Conservation (phyloP, 306 rosid genomes). For the Astragalus membranaceus region DNA sequence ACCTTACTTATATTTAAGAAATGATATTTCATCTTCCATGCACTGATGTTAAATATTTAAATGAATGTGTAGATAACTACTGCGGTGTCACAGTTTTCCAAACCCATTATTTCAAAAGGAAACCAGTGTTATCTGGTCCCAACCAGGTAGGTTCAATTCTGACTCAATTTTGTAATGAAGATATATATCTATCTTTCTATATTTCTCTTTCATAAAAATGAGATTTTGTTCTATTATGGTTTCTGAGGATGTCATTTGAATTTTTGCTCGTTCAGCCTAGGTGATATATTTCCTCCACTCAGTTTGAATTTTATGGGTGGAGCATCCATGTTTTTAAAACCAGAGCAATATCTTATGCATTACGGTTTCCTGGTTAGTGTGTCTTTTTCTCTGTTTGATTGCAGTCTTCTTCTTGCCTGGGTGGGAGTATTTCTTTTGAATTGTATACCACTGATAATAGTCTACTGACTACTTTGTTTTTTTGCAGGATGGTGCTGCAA, state of each 20-base stretch:
- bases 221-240: neutral
- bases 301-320: conserved; percentile 83
- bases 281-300: conserved; percentile 78
- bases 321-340: conserved; percentile 88
- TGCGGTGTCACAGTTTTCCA: conserved; percentile 54
- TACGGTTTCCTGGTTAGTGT: conserved; percentile 59
- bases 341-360: conserved; percentile 78
- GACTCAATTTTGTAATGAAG: neutral
- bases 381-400: conserved; percentile 18
- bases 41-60: conserved; percentile 21
- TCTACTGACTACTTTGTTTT: conserved; percentile 16
- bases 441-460: neutral
- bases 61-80: conserved; percentile 54
- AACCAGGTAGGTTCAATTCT: conserved; percentile 49
- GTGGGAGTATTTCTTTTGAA: conserved; percentile 20
- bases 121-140: conserved; percentile 81
- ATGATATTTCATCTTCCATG: neutral
- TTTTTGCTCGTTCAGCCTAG: conserved; percentile 51
- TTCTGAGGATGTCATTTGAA: conserved; percentile 22
- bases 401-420: neutral
- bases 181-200: neutral
- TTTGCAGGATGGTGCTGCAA: conserved; percentile 70
- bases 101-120: conserved; percentile 69
- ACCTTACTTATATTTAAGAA: neutral
- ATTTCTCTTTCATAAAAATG: neutral